Evolutionary conservation across 371 early-diverging fungal genomes (phyloP), one percentile per base, ranked within the genome.

Genomic region (Rhizomucor miehei): DNA sequence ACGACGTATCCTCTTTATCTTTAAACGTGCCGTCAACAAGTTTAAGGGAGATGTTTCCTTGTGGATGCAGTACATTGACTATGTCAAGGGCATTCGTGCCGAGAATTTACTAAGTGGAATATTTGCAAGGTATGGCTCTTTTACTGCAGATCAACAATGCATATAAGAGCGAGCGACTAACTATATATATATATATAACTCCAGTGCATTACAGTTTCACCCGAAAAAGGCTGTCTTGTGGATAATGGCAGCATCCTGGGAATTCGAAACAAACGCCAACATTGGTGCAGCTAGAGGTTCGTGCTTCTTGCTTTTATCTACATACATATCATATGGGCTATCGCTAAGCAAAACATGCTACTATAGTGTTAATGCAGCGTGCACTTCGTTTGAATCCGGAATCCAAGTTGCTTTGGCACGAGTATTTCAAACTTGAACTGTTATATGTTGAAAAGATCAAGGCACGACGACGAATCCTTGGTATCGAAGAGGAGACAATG

Each of bases 51-150:
- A 95, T 61, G 55, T 89, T 6, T 67, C 73, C 19, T 66, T 98
- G 53, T 98, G 98, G 98, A 53, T 90, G 50, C 91, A 93, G 71
- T 98, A 92, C 66, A 87, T 95, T 63, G 90, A 88, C 24, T 93
- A 86, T 77, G 83, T 87, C 12, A 84, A 85, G 64, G 67, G 58
- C 21, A 75, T 65, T 34, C 69, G 81, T 10, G 73, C 83, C 1
- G 77, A 75, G 46, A 89, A 87, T 62, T 67, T 89, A n/a, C 65
- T 93, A 6, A 87, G 86, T 36, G 76, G 80, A 56, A 80, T 83
- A 44, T 92, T 85, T 74, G 89, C 81, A 20, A 77, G 73, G 88
- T 88, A 69, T 64, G 69, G 46, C 0, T 19, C 23, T 20, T n/a
- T 16, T 34, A 37, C 9, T 3, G 12, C 21, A 3, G 25, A 13